Conservation (phyloP, 2,329 filamentous ascomycete genomes). For the Aschersonia sp. region DNA sequence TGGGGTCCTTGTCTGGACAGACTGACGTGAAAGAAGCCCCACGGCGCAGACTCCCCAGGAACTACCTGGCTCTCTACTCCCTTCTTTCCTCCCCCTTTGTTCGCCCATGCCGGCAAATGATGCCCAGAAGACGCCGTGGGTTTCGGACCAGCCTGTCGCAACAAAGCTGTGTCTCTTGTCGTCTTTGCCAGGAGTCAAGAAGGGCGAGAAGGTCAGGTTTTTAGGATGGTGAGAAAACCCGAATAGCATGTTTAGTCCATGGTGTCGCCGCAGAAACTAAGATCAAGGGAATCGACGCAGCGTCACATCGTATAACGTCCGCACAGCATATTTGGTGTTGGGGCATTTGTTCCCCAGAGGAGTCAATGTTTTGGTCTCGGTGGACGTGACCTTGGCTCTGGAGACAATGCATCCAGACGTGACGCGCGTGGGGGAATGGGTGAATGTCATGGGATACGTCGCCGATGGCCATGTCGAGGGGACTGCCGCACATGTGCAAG, state of each 20-base stretch:
- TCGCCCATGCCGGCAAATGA: background rate
- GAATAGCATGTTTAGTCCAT: background rate
- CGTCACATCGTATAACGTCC: constrained; percentile 34
- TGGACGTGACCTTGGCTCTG: constrained; percentile 61
- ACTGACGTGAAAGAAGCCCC: too few relatives aligned
- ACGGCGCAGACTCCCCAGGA: too few relatives aligned
- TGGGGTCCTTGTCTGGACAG: too few relatives aligned
- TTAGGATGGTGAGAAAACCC: constrained; percentile 63
- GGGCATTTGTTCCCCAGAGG: constrained; percentile 48
- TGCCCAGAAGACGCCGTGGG: background rate
- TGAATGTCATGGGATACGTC: constrained; percentile 79
- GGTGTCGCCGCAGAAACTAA: background rate
- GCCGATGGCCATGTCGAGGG: constrained; percentile 8
- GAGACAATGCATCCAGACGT: constrained; percentile 47
- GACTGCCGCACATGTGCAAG: constrained; percentile 43
- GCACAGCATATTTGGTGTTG: constrained; percentile 48
- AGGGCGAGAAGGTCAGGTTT: constrained; percentile 74
- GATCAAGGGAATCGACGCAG: constrained; percentile 17
- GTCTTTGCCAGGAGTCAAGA: constrained; percentile 33
- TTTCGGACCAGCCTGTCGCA: constrained; percentile 34
- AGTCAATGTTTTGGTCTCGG: constrained; percentile 33
- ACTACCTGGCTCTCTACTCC: too few relatives aligned
- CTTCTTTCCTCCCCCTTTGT: background rate
- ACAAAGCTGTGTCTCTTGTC: constrained; percentile 52
- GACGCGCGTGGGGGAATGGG: constrained; percentile 63